A percentile compares a stretch with the other conserved stretches of the same genome.
Conservation (phyloP, 73 alveolate species). For the Breviolum minutum region DNA sequence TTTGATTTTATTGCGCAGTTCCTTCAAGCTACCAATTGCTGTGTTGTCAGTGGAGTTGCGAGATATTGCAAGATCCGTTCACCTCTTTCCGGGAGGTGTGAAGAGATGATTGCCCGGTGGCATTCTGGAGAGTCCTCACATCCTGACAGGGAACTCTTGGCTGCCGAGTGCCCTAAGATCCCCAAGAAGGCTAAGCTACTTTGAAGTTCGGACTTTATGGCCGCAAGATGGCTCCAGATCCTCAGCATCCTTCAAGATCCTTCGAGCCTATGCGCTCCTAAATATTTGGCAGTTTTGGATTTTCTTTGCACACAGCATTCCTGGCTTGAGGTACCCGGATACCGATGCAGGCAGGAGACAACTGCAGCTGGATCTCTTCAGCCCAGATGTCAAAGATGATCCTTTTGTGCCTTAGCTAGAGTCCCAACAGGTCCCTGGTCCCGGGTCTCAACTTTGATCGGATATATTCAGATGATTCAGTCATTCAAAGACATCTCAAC, state of each 20-base stretch:
- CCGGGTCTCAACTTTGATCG: not conserved
- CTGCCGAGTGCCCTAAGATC: conserved; percentile 52
- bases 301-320: no score
- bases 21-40: not conserved
- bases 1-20: not conserved
- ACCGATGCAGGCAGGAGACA: conserved; percentile 51
- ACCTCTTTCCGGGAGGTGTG: not conserved
- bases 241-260: no score
- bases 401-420: conserved; percentile 14
- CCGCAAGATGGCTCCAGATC: not conserved
- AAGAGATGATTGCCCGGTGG: conserved; percentile 77
- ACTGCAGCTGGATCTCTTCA: conserved; percentile 62
- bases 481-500: not conserved
- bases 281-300: no score
- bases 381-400: conserved; percentile 81
- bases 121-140: conserved; percentile 83
- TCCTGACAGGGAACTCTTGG: conserved; percentile 59
- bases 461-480: no score
- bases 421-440: not conserved
- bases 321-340: conserved; percentile 36
- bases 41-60: not conserved
- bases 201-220: not conserved
- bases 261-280: no score
- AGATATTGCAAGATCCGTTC: not conserved
- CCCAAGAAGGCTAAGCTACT: no score